Evolutionary conservation across 164 flowering plant species (phyloP).

Genomic region (Paratinospora sagittata): DNA sequence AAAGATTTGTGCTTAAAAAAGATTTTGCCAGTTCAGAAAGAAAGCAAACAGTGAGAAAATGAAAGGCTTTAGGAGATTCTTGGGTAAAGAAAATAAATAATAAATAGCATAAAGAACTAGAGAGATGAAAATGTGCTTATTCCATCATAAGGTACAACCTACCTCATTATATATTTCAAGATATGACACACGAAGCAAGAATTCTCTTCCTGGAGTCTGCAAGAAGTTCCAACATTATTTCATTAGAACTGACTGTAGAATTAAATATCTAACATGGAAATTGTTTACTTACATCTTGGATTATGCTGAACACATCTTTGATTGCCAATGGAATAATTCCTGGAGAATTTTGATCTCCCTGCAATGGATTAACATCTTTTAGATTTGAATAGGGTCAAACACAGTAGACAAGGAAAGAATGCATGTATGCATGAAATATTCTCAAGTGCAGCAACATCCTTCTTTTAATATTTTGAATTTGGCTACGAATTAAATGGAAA

Average conservation of each 20-base stretch:
- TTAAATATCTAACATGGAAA: not conserved
- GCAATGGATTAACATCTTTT: constrained; percentile 16
- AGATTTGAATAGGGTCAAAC: no score
- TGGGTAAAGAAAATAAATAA: not conserved
- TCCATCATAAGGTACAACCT: constrained; percentile 13
- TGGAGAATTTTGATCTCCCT: constrained; percentile 94
- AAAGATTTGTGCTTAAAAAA: not conserved
- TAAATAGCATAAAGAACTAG: not conserved
- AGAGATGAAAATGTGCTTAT: not conserved
- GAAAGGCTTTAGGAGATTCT: not conserved
- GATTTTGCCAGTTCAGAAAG: not conserved
- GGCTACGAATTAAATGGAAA: no score
- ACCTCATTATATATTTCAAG: constrained; percentile 99
- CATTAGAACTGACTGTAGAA: not conserved
- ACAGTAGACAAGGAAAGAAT: not conserved
- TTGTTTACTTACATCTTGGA: constrained; percentile 80
- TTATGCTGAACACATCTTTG: constrained; percentile 96
- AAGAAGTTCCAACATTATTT: constrained; percentile 13
- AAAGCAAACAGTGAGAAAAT: not conserved
- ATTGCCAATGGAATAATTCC: constrained; percentile 95
- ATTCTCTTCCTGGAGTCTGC: constrained; percentile 98
- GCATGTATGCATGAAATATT: not conserved
- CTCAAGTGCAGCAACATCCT: no score
- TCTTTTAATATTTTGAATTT: no score
- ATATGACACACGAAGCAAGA: constrained; percentile 93